A percentile compares a stretch with the other conserved stretches of the same genome.
These are phyloP conservation scores for Hypomyces rosellus DNA, from an alignment of 2,329 filamentous ascomycete species.

Conservation along the genomic window DNA sequence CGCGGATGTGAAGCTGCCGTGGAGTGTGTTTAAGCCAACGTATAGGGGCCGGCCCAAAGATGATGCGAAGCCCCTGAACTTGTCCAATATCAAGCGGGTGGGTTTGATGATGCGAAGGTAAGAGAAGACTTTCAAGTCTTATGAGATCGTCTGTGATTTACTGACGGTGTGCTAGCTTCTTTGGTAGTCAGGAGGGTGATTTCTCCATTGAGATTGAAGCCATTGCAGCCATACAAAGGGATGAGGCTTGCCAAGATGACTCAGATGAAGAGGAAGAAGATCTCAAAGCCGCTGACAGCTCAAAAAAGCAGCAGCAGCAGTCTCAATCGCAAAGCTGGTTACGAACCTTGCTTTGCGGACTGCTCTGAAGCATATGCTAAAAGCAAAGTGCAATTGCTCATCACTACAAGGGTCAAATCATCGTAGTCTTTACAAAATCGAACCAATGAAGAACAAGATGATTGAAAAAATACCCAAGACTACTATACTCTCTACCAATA, in stretches of 20 bases:
- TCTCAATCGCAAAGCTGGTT: conserved; percentile 14
- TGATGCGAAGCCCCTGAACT: conserved; percentile 54
- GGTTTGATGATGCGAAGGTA: conserved; percentile 80
- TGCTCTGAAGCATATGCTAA: conserved; percentile 11
- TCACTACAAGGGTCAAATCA: not conserved
- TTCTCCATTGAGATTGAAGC: conserved; percentile 39
- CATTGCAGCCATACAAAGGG: conserved; percentile 22
- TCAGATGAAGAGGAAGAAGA: conserved; percentile 20
- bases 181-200: conserved; percentile 63
- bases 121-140: conserved; percentile 11
- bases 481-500: no score
- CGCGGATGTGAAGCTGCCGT: conserved; percentile 50
- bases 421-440: not conserved
- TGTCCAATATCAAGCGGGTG: conserved; percentile 56
- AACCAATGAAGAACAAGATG: no score
- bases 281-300: conserved; percentile 5
- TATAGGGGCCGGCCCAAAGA: conserved; percentile 63
- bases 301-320: not conserved
- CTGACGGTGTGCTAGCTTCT: conserved; percentile 52
- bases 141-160: conserved; percentile 4
- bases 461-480: no score
- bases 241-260: conserved; percentile 5
- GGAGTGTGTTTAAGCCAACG: conserved; percentile 61
- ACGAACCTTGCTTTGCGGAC: conserved; percentile 22
- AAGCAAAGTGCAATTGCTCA: no score